Evolutionary conservation across 768 basidiomycete genomes (phyloP).

Genomic region (Solioccasus polychromus): DNA sequence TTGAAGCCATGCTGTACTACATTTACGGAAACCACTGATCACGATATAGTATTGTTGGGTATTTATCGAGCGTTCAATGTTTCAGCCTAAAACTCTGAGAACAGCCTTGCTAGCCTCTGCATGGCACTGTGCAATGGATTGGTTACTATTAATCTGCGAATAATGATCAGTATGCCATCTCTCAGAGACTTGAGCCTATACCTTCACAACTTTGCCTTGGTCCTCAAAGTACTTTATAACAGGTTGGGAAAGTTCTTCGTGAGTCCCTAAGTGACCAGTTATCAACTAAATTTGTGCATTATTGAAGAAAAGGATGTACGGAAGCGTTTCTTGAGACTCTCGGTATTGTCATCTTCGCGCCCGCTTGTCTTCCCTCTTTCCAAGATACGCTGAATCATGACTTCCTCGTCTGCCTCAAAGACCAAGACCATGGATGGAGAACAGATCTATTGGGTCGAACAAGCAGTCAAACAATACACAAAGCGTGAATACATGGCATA

Average conservation of each 20-base stretch:
- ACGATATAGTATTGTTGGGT: constrained; percentile 1
- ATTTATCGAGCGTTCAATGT: constrained; percentile 14
- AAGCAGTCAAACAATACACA: background rate
- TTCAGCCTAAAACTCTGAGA: constrained; percentile 43
- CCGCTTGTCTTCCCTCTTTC: constrained; percentile 93
- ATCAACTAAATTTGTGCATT: background rate
- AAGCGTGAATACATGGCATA: constrained; percentile 33
- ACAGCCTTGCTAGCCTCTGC: constrained; percentile 54
- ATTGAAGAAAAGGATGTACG: constrained; percentile 45
- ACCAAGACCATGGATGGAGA: constrained; percentile 76
- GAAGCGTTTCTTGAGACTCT: constrained; percentile 97
- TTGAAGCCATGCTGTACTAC: constrained; percentile 23
- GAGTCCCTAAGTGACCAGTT: constrained; percentile 54
- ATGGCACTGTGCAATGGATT: constrained; percentile 71
- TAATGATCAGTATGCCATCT: background rate
- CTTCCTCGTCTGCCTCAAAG: constrained; percentile 82
- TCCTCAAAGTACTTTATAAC: constrained; percentile 81
- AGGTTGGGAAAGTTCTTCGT: constrained; percentile 86
- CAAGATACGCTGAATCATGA: constrained; percentile 82
- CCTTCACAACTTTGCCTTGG: constrained; percentile 74
- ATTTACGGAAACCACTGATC: background rate
- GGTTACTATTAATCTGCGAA: constrained; percentile 63
- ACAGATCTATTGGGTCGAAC: constrained; percentile 59
- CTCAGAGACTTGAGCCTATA: constrained; percentile 26
- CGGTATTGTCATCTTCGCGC: constrained; percentile 90